Evolutionary conservation across 768 basidiomycete genomes (phyloP).

Genomic region (Mycena epipterygia): DNA sequence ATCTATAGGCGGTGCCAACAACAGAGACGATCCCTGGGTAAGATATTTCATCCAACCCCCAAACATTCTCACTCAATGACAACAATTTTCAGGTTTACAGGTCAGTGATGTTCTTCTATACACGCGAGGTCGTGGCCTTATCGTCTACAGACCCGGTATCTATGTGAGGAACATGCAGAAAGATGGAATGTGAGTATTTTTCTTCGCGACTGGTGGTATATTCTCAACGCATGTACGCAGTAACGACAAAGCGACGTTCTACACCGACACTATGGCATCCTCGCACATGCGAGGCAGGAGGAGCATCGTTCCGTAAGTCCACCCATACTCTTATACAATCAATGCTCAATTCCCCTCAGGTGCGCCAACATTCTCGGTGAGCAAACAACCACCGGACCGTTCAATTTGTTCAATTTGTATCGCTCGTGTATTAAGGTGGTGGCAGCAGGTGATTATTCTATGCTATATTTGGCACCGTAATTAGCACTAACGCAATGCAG

Average conservation of each 20-base stretch:
- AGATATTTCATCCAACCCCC: not conserved
- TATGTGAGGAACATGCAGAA: conserved; percentile 80
- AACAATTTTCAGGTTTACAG: conserved; percentile 57
- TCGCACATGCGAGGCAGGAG: conserved; percentile 71
- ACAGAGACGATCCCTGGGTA: conserved; percentile 80
- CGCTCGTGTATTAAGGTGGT: conserved; percentile 51
- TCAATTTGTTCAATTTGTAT: not conserved
- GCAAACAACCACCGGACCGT: not conserved
- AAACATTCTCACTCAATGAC: not conserved
- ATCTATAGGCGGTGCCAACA: conserved; percentile 72
- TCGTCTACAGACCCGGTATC: conserved; percentile 66
- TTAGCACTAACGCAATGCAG: conserved; percentile 45
- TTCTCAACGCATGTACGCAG: conserved; percentile 46
- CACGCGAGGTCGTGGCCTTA: not conserved
- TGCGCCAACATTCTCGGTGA: conserved; percentile 76
- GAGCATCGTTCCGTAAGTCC: conserved; percentile 75
- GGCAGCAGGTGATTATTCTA: conserved; percentile 62
- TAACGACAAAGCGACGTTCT: conserved; percentile 83
- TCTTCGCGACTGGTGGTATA: not conserved
- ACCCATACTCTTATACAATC: not conserved
- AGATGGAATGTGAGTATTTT: conserved; percentile 67
- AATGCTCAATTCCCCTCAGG: conserved; percentile 44
- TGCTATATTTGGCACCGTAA: not conserved
- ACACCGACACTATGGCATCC: conserved; percentile 71
- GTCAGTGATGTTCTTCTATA: conserved; percentile 39